Evolutionary conservation across 352 stramenopile species (phyloP).

Genomic region (Phytophthora palmivora): DNA sequence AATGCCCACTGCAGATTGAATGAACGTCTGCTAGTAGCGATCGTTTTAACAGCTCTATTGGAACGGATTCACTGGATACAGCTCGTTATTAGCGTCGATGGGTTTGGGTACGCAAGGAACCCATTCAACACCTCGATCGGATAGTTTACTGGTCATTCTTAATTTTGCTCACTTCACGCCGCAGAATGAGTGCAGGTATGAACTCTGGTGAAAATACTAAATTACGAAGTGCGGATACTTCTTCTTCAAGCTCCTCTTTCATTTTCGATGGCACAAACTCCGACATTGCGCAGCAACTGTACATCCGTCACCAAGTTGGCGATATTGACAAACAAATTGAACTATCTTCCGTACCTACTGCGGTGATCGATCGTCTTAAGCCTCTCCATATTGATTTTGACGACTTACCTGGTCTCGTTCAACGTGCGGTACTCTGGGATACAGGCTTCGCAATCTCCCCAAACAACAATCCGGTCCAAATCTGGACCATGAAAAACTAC

Average conservation of each 20-base stretch:
- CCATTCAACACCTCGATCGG: no score
- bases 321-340: conserved; percentile 5
- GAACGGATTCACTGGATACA: no score
- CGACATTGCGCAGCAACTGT: conserved; percentile 45
- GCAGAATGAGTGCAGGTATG: no score
- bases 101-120: no score
- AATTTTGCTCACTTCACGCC: no score
- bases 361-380: conserved; percentile 15
- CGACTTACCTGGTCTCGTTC: conserved; percentile 31
- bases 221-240: conserved; percentile 2
- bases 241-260: conserved; percentile 20
- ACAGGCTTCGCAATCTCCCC: conserved; percentile 34
- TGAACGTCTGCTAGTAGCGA: no score
- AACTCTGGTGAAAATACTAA: neutral
- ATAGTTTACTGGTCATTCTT: no score
- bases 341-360: conserved; percentile 16
- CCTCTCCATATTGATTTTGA: conserved; percentile 24
- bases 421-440: conserved; percentile 49
- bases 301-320: conserved; percentile 23
- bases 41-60: no score
- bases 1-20: no score
- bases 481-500: conserved; percentile 25
- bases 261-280: conserved; percentile 45
- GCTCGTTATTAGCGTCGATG: no score
- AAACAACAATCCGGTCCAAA: conserved; percentile 17